Percentiles rank a stretch among this genome's conserved stretches.
These are phyloP conservation scores for Golubevia pallescens DNA, from an alignment of 1,284 basidiomycete species.

Conservation along the genomic window DNA sequence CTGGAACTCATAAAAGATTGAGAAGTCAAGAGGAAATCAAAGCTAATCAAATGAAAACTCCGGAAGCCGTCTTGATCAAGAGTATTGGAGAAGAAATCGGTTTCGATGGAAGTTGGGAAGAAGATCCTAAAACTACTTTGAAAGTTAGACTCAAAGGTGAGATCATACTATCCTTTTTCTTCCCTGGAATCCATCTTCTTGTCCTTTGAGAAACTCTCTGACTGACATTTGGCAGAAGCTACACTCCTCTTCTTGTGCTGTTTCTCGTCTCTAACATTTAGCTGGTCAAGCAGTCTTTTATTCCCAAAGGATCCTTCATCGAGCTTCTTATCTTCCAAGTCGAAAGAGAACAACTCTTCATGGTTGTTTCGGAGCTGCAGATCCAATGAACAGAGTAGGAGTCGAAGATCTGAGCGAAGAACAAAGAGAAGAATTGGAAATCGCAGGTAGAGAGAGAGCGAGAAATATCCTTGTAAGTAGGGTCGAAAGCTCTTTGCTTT, in stretches of 20 bases:
- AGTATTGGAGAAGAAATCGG: not conserved
- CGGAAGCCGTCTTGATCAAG: slow-evolving; percentile 7
- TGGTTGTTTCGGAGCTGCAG: slow-evolving; percentile 73
- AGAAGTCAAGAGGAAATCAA: slow-evolving; percentile 70
- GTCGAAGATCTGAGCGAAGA: slow-evolving; percentile 8
- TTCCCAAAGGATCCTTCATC: slow-evolving; percentile 80
- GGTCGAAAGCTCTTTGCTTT: not conserved
- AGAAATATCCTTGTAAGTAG: slow-evolving; percentile 71
- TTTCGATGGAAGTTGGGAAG: slow-evolving; percentile 67
- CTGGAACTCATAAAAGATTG: slow-evolving; percentile 72
- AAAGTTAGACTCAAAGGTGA: slow-evolving; percentile 71
- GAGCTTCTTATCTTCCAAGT: slow-evolving; percentile 72
- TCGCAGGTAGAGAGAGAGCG: slow-evolving; percentile 73
- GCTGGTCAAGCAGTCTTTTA: slow-evolving; percentile 81
- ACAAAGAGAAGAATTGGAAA: not conserved
- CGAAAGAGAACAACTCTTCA: slow-evolving; percentile 75
- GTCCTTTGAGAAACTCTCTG: not conserved
- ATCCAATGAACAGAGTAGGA: slow-evolving; percentile 35
- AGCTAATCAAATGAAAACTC: slow-evolving; percentile 33
- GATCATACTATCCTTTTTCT: slow-evolving; percentile 32
- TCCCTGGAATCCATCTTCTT: no score
- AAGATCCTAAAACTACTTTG: slow-evolving; percentile 71
- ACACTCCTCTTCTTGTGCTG: not conserved
- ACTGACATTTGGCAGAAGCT: no score
- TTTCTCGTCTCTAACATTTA: slow-evolving; percentile 25